These are phyloP conservation scores for Globisporangium cystogenes DNA, from an alignment of 352 stramenopile genomes.

Conservation along the genomic window DNA sequence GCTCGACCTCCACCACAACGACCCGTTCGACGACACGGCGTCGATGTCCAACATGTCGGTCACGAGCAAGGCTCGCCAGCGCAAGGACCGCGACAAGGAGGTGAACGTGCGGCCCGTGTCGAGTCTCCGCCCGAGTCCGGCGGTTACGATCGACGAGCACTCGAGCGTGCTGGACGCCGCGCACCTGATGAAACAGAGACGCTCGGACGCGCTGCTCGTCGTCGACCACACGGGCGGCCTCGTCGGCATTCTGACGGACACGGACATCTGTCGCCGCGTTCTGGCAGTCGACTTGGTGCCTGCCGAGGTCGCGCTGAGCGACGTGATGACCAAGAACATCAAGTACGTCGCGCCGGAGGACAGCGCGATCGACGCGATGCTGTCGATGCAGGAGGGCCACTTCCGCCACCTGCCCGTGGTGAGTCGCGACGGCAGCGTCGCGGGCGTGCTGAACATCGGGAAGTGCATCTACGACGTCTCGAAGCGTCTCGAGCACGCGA, in stretches of 20 bases:
- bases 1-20: constrained; percentile 66
- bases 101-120: constrained; percentile 77
- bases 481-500: constrained; percentile 92
- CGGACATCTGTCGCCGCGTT: constrained; percentile 93
- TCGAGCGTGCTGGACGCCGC: constrained; percentile 87
- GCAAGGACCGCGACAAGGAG: constrained; percentile 74
- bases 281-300: constrained; percentile 85
- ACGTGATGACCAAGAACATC: constrained; percentile 96
- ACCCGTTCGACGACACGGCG: constrained; percentile 40
- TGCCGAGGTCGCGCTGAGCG: constrained; percentile 58
- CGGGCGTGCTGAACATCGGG: constrained; percentile 97
- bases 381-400: constrained; percentile 96
- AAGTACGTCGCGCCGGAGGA: constrained; percentile 93
- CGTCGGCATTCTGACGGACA: constrained; percentile 95
- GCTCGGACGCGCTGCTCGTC: constrained; percentile 91
- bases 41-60: constrained; percentile 40
- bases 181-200: constrained; percentile 89
- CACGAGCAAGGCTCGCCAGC: constrained; percentile 58
- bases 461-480: constrained; percentile 99
- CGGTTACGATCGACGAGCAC: constrained; percentile 67
- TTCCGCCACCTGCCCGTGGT: constrained; percentile 97
- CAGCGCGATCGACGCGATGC: constrained; percentile 94
- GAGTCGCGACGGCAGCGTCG: constrained; percentile 71
- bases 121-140: constrained; percentile 68
- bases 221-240: constrained; percentile 81